Evolutionary conservation across 768 basidiomycete genomes (phyloP), one percentile per base, ranked within the genome.

Genomic region (Tulasnella sp.): DNA sequence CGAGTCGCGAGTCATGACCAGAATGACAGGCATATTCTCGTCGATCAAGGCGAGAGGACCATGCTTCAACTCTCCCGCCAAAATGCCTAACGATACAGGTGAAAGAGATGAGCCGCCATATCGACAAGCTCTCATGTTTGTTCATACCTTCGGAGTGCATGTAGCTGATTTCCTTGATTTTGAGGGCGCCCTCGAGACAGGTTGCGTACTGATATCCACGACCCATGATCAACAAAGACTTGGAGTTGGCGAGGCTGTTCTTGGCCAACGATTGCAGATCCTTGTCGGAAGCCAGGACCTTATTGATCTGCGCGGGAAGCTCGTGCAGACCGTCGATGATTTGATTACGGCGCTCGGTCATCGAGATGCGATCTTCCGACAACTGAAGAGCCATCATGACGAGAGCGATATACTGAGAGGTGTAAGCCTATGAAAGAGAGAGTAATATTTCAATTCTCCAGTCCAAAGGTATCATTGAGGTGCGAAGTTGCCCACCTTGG

Each of bases 1-100:
- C 97, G 95, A 97, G 82, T 99, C 97, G 76, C 92, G 90, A 35
- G 97, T 99, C 97, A 99, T 99, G 83, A 99, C 88, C 82, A 99
- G 94, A 83, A 98, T 98, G 76, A 98, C 94, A 47, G 94, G 88
- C 91, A 97, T 94, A 83, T 96, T 95, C 83, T 98, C 97, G 79
- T 99, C 97, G 77, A 99, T 91, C 76, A 99, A 83, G 69, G 97
- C 97, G 71, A 99, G 88, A 71, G 97, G 97, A 62, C 97, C 97
- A 79, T 99, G 97, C 84, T 99, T 99, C 75, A 99, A 84, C 83
- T 99, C 97, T 76, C 97, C 97, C 29, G 97, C 97, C 72, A 99
- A 88, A 80, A 98, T 98, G 79, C 91, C 91, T 84, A 1, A 87
- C 88, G 79, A 34, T 39, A 47, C 62, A 68, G 62, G 14, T 29